Evolutionary conservation across 305 asterid genomes (phyloP).

Genomic region (Lippia alba): DNA sequence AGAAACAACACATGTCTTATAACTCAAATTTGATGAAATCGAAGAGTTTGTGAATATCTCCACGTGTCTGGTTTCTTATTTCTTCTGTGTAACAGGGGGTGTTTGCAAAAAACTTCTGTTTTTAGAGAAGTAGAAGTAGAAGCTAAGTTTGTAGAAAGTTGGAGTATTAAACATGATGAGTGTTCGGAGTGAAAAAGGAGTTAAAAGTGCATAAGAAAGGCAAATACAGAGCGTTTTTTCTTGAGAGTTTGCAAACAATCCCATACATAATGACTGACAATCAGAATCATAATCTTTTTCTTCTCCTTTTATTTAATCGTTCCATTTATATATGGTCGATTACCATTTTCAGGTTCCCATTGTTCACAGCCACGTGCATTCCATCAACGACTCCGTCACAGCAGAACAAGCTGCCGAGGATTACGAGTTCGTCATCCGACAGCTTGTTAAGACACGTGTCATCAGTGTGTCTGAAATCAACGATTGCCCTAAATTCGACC

Average conservation of each 20-base stretch:
- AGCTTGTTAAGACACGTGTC: constrained; percentile 80
- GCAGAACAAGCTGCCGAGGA: constrained; percentile 90
- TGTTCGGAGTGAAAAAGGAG: neutral
- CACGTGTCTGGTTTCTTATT: too few relatives aligned
- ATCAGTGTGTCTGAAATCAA: constrained; percentile 68
- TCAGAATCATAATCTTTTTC: neutral
- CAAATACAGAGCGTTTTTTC: neutral
- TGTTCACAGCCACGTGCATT: constrained; percentile 74
- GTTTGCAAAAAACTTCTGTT: too few relatives aligned
- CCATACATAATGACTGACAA: neutral
- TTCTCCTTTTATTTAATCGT: too few relatives aligned
- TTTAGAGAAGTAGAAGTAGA: too few relatives aligned
- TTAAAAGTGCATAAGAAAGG: neutral
- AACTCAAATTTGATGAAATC: neutral
- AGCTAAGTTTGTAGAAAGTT: too few relatives aligned
- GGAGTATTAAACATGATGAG: too few relatives aligned
- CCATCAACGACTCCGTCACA: constrained; percentile 74
- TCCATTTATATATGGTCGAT: constrained; percentile 9
- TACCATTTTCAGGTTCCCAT: constrained; percentile 67
- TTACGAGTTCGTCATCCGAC: constrained; percentile 82
- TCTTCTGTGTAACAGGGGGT: too few relatives aligned
- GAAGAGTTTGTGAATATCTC: neutral
- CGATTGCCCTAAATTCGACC: constrained; percentile 95
- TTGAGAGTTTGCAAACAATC: neutral
- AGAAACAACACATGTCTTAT: too few relatives aligned